Conservation (phyloP, 345 rosid species). For the Psidium friedrichsthalianum region DNA sequence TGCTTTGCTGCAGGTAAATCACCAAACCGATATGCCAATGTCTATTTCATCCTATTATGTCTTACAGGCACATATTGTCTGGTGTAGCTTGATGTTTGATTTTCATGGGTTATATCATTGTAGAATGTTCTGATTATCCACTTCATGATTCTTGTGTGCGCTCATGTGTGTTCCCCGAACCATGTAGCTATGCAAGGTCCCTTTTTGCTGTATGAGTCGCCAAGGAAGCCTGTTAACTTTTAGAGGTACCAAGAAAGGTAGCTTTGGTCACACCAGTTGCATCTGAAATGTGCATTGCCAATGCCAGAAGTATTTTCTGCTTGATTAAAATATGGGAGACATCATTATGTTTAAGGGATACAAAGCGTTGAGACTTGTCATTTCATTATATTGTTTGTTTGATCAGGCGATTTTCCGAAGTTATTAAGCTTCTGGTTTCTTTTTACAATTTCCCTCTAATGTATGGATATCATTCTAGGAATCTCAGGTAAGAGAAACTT, state of each 20-base stretch:
- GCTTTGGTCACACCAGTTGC: background rate
- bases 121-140: background rate
- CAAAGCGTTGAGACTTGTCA: background rate
- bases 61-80: background rate
- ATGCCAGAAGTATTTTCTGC: background rate
- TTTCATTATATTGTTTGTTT: background rate
- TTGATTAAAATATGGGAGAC: background rate
- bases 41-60: background rate
- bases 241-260: background rate
- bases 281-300: background rate
- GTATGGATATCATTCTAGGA: background rate
- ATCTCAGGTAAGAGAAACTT: conserved; percentile 51
- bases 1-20: conserved; percentile 7
- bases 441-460: background rate
- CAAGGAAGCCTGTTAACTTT: too few species aligned
- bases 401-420: background rate
- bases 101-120: background rate
- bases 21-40: conserved; percentile 12
- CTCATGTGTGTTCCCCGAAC: background rate
- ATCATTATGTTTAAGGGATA: background rate
- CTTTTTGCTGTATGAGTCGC: background rate
- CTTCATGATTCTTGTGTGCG: background rate
- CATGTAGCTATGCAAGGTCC: background rate
- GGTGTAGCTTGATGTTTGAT: background rate
- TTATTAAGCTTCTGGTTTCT: background rate